Evolutionary conservation across 192 early-diverging fungal species (phyloP).

Genomic region (Entophlyctis luteolus): DNA sequence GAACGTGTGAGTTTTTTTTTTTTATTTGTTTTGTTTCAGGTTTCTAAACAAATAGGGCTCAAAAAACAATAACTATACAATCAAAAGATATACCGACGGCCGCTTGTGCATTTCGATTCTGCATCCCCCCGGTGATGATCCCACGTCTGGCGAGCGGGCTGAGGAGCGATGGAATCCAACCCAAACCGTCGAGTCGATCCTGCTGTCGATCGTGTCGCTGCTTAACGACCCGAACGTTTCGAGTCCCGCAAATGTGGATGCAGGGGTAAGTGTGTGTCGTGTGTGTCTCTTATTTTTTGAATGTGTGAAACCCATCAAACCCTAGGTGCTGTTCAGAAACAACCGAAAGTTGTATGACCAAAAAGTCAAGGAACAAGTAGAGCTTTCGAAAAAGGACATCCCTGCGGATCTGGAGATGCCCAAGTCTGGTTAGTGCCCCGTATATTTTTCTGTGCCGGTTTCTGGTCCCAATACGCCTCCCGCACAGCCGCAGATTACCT

Average conservation of each 20-base stretch:
- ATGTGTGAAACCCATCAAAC: neutral
- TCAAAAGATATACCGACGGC: slow-evolving; percentile 45
- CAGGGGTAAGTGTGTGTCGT: slow-evolving; percentile 33
- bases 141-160: slow-evolving; percentile 64
- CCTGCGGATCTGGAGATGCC: slow-evolving; percentile 50
- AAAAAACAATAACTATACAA: slow-evolving; percentile 9
- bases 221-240: slow-evolving; percentile 54
- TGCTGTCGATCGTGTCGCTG: slow-evolving; percentile 50
- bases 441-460: neutral
- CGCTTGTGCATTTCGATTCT: slow-evolving; percentile 60
- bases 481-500: slow-evolving; percentile 36
- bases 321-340: slow-evolving; percentile 44
- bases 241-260: slow-evolving; percentile 61
- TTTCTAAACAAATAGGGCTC: neutral
- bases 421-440: slow-evolving; percentile 29
- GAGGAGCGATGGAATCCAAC: slow-evolving; percentile 82
- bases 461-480: neutral
- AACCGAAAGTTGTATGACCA: slow-evolving; percentile 37
- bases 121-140: slow-evolving; percentile 57
- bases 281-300: neutral
- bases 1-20: slow-evolving; percentile 40
- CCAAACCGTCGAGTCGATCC: slow-evolving; percentile 54
- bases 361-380: slow-evolving; percentile 47
- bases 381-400: slow-evolving; percentile 51
- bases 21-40: neutral